These are phyloP conservation scores for Dryadomyces quercivorus DNA, from an alignment of 2,329 filamentous ascomycete genomes.

Conservation along the genomic window DNA sequence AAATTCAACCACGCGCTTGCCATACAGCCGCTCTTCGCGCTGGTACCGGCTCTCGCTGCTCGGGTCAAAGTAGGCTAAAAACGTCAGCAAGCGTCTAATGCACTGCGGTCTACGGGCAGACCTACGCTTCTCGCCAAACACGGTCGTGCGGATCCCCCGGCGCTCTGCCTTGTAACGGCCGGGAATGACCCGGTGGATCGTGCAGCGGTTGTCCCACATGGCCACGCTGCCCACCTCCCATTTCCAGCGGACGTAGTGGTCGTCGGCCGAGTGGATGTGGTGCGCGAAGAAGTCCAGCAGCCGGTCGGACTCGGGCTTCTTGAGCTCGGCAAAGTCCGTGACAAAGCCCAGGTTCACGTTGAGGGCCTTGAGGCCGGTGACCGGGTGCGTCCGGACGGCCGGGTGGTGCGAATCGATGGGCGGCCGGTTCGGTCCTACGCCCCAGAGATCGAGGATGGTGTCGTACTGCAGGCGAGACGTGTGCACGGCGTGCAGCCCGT, in stretches of 20 bases:
- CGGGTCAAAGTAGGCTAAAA: slow-evolving; percentile 20
- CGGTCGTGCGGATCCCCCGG: slow-evolving; percentile 27
- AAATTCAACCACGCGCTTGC: not conserved
- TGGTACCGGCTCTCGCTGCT: slow-evolving; percentile 19
- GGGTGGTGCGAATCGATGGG: slow-evolving; percentile 36
- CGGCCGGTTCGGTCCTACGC: slow-evolving; percentile 25
- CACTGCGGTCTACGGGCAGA: slow-evolving; percentile 4
- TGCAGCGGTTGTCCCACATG: slow-evolving; percentile 37
- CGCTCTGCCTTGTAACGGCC: slow-evolving; percentile 24
- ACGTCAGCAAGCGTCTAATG: not conserved
- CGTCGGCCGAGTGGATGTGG: slow-evolving; percentile 36
- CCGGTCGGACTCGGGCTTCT: slow-evolving; percentile 33
- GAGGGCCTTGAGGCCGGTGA: slow-evolving; percentile 31
- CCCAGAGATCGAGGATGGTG: slow-evolving; percentile 32
- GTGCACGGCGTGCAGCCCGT: slow-evolving; percentile 31
- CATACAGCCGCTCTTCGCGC: slow-evolving; percentile 15
- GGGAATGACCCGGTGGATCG: slow-evolving; percentile 28
- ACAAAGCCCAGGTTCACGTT: slow-evolving; percentile 35
- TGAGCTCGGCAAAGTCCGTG: slow-evolving; percentile 34
- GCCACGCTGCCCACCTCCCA: slow-evolving; percentile 36
- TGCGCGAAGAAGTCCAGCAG: slow-evolving; percentile 31
- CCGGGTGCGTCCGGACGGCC: slow-evolving; percentile 34
- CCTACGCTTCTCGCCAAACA: slow-evolving; percentile 32
- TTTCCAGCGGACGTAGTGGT: slow-evolving; percentile 36
- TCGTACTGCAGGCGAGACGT: slow-evolving; percentile 34